phyloP scores from a whole-genome alignment of 805 yeast genomes.

The Pichia scutulata region DNA sequence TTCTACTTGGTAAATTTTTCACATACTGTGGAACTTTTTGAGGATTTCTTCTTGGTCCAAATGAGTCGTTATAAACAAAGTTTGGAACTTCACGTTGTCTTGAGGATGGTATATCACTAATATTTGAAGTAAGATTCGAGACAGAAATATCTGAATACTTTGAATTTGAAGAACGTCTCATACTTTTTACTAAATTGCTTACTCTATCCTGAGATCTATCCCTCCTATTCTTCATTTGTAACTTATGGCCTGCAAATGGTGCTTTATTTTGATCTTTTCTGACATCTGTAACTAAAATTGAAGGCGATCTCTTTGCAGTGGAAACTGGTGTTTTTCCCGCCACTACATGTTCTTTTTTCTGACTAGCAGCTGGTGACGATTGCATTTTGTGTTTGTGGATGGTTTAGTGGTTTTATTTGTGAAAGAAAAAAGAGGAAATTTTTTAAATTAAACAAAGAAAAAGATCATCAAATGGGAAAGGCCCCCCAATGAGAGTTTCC shows the following conservation, averaged over 20 bases:
- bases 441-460: too few relatives aligned
- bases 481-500: too few relatives aligned
- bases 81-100: constrained; percentile 28
- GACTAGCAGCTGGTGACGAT: neutral
- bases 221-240: constrained; percentile 15
- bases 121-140: constrained; percentile 66
- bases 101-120: constrained; percentile 86
- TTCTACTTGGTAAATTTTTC: constrained; percentile 58
- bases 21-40: constrained; percentile 39
- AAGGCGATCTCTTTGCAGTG: constrained; percentile 86
- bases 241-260: constrained; percentile 67
- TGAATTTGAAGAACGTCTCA: constrained; percentile 19
- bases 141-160: constrained; percentile 75
- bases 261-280: constrained; percentile 53
- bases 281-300: constrained; percentile 87
- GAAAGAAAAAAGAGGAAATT: too few relatives aligned
- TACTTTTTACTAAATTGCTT: constrained; percentile 6
- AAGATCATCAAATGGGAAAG: neutral
- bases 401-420: neutral
- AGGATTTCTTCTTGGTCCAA: constrained; percentile 13
- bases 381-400: neutral
- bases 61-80: constrained; percentile 12
- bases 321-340: constrained; percentile 4
- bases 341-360: neutral
- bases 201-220: constrained; percentile 13